Evolutionary conservation across 2,329 filamentous ascomycete genomes (phyloP).

Genomic region (Cercospora sesami): DNA sequence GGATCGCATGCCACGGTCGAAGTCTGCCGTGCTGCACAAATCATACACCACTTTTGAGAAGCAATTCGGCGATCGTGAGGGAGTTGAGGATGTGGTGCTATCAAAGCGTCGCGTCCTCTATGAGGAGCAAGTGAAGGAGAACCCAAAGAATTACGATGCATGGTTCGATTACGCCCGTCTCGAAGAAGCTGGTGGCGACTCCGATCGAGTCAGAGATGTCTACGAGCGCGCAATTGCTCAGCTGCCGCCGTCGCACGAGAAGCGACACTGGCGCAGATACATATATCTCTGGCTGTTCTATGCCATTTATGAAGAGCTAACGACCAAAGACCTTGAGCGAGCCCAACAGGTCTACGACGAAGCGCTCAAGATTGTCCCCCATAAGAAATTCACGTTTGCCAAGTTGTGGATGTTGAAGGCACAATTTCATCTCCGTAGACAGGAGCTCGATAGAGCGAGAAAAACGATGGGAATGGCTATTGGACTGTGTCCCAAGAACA

Average conservation of each 20-base stretch:
- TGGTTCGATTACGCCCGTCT: conserved; percentile 96
- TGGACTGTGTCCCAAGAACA: conserved; percentile 94
- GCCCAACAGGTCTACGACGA: conserved; percentile 89
- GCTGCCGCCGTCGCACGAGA: conserved; percentile 90
- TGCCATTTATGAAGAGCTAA: conserved; percentile 89
- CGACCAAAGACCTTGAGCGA: conserved; percentile 73
- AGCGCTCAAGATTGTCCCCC: conserved; percentile 82
- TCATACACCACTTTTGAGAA: conserved; percentile 98
- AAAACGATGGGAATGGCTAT: conserved; percentile 89
- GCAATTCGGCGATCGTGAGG: conserved; percentile 90
- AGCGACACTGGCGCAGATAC: conserved; percentile 94
- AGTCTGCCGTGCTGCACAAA: conserved; percentile 81
- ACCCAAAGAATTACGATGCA: conserved; percentile 91
- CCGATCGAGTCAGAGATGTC: conserved; percentile 81
- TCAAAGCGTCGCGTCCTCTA: conserved; percentile 91
- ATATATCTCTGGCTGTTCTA: conserved; percentile 99
- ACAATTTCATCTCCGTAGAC: conserved; percentile 88
- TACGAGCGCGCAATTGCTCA: conserved; percentile 97
- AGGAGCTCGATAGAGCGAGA: conserved; percentile 73
- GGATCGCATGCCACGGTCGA: conserved; percentile 85
- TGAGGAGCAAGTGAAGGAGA: conserved; percentile 90
- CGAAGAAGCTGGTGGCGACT: conserved; percentile 81
- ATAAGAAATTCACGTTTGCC: conserved; percentile 96
- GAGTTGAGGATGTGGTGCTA: conserved; percentile 93
- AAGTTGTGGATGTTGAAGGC: conserved; percentile 95